Base-by-base conservation (phyloP, 352 stramenopile genomes). In the Pythium coloratum region DNA sequence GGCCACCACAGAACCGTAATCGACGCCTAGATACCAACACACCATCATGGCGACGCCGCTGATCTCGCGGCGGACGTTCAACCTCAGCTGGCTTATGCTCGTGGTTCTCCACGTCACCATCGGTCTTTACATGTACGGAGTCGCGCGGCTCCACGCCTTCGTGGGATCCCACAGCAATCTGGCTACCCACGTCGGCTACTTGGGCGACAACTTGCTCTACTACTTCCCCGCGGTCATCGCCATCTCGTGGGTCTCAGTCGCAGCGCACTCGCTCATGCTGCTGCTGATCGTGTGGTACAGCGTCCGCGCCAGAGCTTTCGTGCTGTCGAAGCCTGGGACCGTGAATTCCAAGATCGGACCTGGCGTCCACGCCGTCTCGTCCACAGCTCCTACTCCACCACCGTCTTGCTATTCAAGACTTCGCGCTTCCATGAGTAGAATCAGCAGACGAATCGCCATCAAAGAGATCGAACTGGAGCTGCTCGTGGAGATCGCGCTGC, bases 401-500 rank as follows among this genome's bases (percentile, higher is more conserved):
- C 14, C 16, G n/a, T 53, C 46, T 24, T 30, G 46, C 46, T 30
- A 6, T 5, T 28, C n/a, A 3, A 53, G 6, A 12, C 4, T 53
- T 6, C 18, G 20, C 18, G 46, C 1, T 5, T 53, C 2, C 7
- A 8, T 20, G n/a, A 28, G 20, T 30, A 6, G 46, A 12, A 2
- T 53, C n/a, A 20, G 6, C n/a, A 10, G 10, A 9, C 46, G 46
- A n/a, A 32, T 53, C 18, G 46, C 46, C 46, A 53, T 53, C 20
- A 20, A 53, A n/a, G 20, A 28, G 7, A 32, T 30, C 46, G 46
- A 53, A 30, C n/a, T 53, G 18, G 46, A 53, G 46, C 46, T 53
- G 20, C 46, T 53, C n/a, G n/a, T 53, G 26, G 57, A 78, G 32
- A 44, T 78, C 18, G 58, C 54, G 13, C 24, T 72, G n/a, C 69